Base-by-base conservation (phyloP, 2,329 filamentous ascomycete genomes). In the Claviceps sp. region DNA sequence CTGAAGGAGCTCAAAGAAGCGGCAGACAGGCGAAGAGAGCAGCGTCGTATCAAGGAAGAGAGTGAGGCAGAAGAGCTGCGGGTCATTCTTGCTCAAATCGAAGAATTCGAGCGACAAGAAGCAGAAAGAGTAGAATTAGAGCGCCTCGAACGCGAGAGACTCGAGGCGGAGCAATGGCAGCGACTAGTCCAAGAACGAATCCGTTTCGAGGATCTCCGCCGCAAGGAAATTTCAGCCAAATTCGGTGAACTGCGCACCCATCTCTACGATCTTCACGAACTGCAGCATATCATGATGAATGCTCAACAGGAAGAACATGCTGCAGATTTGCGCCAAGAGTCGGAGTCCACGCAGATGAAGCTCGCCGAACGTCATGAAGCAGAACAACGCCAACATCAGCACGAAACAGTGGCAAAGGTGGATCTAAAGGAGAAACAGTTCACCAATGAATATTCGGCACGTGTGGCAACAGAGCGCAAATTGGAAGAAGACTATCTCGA, bases 51-150 rank as follows among this genome's bases (percentile, higher is more conserved):
- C 14, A 62, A 56, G 26, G 70, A 72, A 55, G 63, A 59, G 37
- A 56, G 52, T 44, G 70, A 69, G 18, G 61, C 62, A 4, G 62
- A 63, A 43, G 67, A 69, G 50, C 47, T 69, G 37, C 59, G 63
- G 2, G 65, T 70, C 22, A 70, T 72, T 5, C 58, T 79, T 1
- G 62, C 69, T 3, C 63, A 70, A 42, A 71, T 80, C 4, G 75
- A 68, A 45, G 73, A 74, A 48, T 71, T 73, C 52, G 72, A 77
- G 63, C 66, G 66, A 18, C 68, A 72, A 51, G 71, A 76, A 58
- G 69, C 67, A 0, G 63, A 63, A 46, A 70, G 69, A 54, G 67
- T 64, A 4, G 71, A 71, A 56, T 59, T 68, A 41, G 59, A 66
- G 37, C 65, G 66, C 2, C 64, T 67, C 40, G 69, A 72, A 50